These are phyloP conservation scores for Fusarium luffae DNA, from an alignment of 2,329 filamentous ascomycete species.

Conservation along the genomic window DNA sequence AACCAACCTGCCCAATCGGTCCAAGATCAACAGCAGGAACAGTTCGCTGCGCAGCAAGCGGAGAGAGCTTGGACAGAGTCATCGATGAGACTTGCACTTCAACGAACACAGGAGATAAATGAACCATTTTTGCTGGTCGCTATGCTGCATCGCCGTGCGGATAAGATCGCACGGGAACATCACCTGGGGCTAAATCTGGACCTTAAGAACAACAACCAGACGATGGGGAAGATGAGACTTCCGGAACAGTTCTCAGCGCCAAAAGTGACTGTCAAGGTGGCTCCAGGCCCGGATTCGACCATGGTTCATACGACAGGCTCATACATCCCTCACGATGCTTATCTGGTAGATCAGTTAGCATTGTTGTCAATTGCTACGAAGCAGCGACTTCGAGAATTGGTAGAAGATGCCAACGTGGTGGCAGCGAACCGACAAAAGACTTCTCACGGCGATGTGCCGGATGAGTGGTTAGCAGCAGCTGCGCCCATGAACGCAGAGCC, in stretches of 20 bases:
- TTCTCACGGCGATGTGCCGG: slow-evolving; percentile 81
- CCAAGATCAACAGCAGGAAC: slow-evolving; percentile 65
- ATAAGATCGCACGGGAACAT: slow-evolving; percentile 68
- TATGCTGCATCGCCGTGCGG: slow-evolving; percentile 67
- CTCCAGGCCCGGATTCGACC: slow-evolving; percentile 70
- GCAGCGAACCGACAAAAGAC: slow-evolving; percentile 78
- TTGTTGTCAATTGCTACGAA: slow-evolving; percentile 85
- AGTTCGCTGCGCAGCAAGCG: slow-evolving; percentile 72
- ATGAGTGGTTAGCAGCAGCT: slow-evolving; percentile 80
- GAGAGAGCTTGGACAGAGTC: slow-evolving; percentile 74
- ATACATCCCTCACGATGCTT: slow-evolving; percentile 79
- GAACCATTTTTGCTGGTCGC: slow-evolving; percentile 78
- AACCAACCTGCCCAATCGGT: slow-evolving; percentile 68
- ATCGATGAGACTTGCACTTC: slow-evolving; percentile 68
- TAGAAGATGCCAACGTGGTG: slow-evolving; percentile 81
- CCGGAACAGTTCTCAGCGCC: slow-evolving; percentile 63
- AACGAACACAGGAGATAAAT: slow-evolving; percentile 74
- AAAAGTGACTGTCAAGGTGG: slow-evolving; percentile 64
- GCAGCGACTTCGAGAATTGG: slow-evolving; percentile 77
- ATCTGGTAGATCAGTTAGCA: slow-evolving; percentile 83
- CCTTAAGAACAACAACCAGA: slow-evolving; percentile 58
- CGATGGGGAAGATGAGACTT: slow-evolving; percentile 61
- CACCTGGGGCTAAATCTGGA: slow-evolving; percentile 67
- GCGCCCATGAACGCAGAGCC: slow-evolving; percentile 59
- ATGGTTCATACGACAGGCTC: slow-evolving; percentile 72